phyloP scores from a whole-genome alignment of 208 protist species.

The Trypanosoma conorhini region DNA sequence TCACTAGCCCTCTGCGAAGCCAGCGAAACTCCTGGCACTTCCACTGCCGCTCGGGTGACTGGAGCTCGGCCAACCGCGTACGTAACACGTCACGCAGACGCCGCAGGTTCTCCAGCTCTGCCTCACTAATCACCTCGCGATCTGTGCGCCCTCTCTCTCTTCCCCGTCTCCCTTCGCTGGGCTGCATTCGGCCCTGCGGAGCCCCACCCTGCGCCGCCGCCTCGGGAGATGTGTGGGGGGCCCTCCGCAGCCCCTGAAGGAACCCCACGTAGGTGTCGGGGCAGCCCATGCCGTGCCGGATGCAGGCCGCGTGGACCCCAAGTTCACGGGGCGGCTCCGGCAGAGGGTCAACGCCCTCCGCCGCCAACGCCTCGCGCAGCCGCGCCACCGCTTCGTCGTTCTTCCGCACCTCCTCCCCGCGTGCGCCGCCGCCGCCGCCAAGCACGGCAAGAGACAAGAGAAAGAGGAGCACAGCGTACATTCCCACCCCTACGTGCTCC shows the following conservation, averaged over 20 bases:
- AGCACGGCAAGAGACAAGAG: neutral
- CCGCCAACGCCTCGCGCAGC: slow-evolving; percentile 10
- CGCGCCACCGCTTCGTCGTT: slow-evolving; percentile 22
- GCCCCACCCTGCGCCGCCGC: neutral
- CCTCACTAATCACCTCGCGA: slow-evolving; percentile 12
- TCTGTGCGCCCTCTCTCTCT: neutral
- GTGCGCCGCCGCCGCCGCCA: neutral
- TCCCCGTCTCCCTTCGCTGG: neutral
- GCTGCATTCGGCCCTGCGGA: neutral
- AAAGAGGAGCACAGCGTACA: neutral
- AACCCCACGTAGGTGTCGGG: slow-evolving; percentile 58
- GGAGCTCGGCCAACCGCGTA: slow-evolving; percentile 7
- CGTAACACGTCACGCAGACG: slow-evolving; percentile 33
- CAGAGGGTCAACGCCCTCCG: slow-evolving; percentile 12
- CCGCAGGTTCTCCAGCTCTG: slow-evolving; percentile 42
- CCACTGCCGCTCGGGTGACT: slow-evolving; percentile 6
- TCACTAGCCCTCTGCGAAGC: slow-evolving; percentile 8
- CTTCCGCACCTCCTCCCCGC: neutral
- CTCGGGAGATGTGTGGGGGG: neutral
- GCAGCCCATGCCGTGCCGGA: slow-evolving; percentile 56
- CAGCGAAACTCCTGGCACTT: slow-evolving; percentile 15
- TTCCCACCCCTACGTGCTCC: neutral
- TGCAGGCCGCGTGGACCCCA: slow-evolving; percentile 62
- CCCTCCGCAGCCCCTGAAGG: slow-evolving; percentile 29
- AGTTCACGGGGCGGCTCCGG: slow-evolving; percentile 45